These are phyloP conservation scores for Pelargonium fulgidum DNA, from an alignment of 441 rosid genomes.

Conservation along the genomic window DNA sequence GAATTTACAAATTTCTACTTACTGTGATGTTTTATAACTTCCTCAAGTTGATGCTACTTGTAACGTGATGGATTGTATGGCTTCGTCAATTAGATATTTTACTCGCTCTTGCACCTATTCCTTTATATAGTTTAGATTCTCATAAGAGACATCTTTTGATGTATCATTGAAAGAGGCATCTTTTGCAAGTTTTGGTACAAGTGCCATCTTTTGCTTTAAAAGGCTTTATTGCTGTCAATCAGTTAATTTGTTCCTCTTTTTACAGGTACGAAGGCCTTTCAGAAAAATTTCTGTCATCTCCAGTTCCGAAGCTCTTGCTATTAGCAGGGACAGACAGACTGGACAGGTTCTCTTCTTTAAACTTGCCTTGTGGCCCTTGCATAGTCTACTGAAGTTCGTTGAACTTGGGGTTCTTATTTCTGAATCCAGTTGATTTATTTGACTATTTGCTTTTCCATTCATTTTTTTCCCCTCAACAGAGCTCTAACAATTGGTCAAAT, in stretches of 20 bases:
- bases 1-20: too few species aligned
- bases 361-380: too few species aligned
- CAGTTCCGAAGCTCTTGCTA: constrained; percentile 80
- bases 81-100: too few species aligned
- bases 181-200: not conserved
- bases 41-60: too few species aligned
- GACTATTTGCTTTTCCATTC: not conserved
- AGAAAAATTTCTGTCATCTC: constrained; percentile 71
- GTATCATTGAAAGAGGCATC: not conserved
- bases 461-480: constrained; percentile 35
- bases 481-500: constrained; percentile 91
- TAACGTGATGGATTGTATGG: too few species aligned
- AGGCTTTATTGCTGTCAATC: constrained; percentile 15
- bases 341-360: constrained; percentile 50
- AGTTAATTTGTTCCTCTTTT: constrained; percentile 14
- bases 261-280: constrained; percentile 96
- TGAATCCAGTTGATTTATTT: not conserved
- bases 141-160: too few species aligned
- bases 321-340: constrained; percentile 89
- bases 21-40: too few species aligned
- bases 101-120: too few species aligned
- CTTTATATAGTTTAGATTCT: too few species aligned
- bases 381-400: not conserved
- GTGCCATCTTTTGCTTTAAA: too few species aligned
- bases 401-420: not conserved